phyloP scores from a whole-genome alignment of 2,329 filamentous ascomycete species.

The Colletotrichum echinochloae region DNA sequence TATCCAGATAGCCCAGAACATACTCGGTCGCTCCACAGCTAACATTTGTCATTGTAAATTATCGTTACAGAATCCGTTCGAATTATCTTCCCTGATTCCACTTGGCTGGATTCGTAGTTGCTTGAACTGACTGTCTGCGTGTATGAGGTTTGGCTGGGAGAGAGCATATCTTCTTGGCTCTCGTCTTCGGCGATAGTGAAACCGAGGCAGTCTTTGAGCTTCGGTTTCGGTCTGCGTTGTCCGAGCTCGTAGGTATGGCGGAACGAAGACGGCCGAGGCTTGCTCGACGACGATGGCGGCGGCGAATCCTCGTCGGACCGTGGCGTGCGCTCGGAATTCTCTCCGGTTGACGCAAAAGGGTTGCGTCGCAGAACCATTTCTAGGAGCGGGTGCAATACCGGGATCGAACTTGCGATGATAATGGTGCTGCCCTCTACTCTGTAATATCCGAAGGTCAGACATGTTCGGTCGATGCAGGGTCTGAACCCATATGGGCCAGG shows the following conservation, averaged over 20 bases:
- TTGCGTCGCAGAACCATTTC: conserved; percentile 14
- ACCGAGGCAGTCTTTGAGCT: conserved; percentile 33
- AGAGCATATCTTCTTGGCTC: conserved; percentile 40
- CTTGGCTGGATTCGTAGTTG: background rate
- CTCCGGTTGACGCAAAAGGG: conserved; percentile 5
- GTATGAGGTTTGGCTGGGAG: background rate
- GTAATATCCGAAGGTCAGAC: background rate
- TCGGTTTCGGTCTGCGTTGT: conserved; percentile 31
- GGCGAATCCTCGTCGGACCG: background rate
- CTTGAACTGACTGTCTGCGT: background rate
- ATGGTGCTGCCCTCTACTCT: conserved; percentile 51
- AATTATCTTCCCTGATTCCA: background rate
- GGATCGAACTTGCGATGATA: conserved; percentile 52
- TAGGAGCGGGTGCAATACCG: conserved; percentile 49
- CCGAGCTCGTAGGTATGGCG: conserved; percentile 28
- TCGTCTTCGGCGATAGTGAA: conserved; percentile 40
- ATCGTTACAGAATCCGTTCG: background rate
- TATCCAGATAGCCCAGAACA: no score
- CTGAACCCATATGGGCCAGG: background rate
- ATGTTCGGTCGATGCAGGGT: background rate
- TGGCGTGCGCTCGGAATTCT: background rate
- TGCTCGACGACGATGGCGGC: background rate
- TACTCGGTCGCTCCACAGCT: no score
- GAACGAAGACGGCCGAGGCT: background rate
- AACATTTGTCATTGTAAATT: background rate